phyloP scores from a whole-genome alignment of 306 rosid genomes.

The Vigna reflexopilosa region DNA sequence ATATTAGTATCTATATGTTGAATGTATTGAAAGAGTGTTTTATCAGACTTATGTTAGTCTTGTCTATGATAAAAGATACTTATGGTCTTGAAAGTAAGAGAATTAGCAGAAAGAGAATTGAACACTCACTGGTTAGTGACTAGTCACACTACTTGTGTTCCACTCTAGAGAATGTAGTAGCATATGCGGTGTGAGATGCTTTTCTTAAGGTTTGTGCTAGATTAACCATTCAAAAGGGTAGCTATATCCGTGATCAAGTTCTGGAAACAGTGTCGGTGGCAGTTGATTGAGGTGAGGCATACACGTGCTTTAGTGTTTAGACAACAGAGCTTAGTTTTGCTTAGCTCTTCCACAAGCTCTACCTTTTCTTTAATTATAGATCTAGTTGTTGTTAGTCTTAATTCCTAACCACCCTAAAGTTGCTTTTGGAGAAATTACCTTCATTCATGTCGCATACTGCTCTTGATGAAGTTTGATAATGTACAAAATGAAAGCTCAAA shows the following conservation, averaged over 20 bases:
- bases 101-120: constrained; percentile 50
- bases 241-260: constrained; percentile 47
- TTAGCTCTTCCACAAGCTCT: constrained; percentile 46
- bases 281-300: constrained; percentile 13
- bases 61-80: neutral
- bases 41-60: neutral
- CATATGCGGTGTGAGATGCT: constrained; percentile 48
- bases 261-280: constrained; percentile 50
- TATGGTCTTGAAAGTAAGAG: neutral
- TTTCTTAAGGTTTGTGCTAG: constrained; percentile 53
- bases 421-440: constrained; percentile 41
- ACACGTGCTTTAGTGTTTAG: constrained; percentile 40
- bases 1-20: too few species aligned
- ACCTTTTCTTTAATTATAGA: constrained; percentile 26
- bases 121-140: constrained; percentile 10
- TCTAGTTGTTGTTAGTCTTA: constrained; percentile 34
- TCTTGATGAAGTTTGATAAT: constrained; percentile 21
- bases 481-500: constrained; percentile 28
- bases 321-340: constrained; percentile 29
- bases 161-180: constrained; percentile 44
- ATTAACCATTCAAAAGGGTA: constrained; percentile 43
- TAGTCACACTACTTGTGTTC: constrained; percentile 43
- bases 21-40: neutral
- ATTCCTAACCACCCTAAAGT: constrained; percentile 38
- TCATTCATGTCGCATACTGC: constrained; percentile 29